phyloP scores from a whole-genome alignment of 192 early-diverging fungal genomes.

The Coemansia sp. region DNA sequence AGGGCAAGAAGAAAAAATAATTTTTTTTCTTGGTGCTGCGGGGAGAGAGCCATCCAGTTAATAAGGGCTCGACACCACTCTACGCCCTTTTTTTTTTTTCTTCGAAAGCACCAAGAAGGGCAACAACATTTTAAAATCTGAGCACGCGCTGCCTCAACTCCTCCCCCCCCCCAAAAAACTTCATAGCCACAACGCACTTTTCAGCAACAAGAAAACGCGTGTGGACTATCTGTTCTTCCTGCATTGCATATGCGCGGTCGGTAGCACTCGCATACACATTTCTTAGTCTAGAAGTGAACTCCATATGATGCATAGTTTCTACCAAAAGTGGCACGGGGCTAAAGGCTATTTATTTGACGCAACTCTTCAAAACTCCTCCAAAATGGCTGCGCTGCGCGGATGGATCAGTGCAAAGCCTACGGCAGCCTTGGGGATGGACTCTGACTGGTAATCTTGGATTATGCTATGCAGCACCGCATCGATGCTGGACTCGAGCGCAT shows the following conservation, averaged over 20 bases:
- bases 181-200: too few relatives aligned
- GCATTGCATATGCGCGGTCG: conserved; percentile 3
- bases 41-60: too few relatives aligned
- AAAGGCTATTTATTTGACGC: background rate
- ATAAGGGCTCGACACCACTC: too few relatives aligned
- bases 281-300: too few relatives aligned
- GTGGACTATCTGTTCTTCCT: conserved; percentile 2
- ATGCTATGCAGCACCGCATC: conserved; percentile 51
- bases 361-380: background rate
- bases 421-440: conserved; percentile 51
- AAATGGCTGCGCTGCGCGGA: conserved; percentile 17
- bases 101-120: too few relatives aligned
- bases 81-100: too few relatives aligned
- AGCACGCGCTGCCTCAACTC: too few relatives aligned
- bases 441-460: conserved; percentile 38
- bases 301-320: too few relatives aligned
- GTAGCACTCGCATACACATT: background rate
- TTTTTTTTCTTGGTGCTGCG: too few relatives aligned
- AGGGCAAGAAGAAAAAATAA: background rate
- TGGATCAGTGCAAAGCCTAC: conserved; percentile 53
- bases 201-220: background rate
- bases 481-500: conserved; percentile 48
- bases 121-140: too few relatives aligned
- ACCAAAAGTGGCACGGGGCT: too few relatives aligned
- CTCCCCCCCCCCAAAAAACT: too few relatives aligned